phyloP scores from a whole-genome alignment of 202 grass and related monocot species.

The Schoenoplectus triqueter region DNA sequence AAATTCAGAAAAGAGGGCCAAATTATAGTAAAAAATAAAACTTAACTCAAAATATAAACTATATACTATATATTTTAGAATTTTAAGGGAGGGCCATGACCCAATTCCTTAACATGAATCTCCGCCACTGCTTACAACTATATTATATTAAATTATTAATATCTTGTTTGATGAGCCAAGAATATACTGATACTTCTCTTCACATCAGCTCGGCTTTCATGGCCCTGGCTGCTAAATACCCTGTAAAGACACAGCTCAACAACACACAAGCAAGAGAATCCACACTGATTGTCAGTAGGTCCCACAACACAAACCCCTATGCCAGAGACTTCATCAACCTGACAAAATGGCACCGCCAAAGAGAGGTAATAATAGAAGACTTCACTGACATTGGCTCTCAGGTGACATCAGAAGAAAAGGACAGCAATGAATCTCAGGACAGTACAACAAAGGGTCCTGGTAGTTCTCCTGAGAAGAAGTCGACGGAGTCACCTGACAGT shows the following conservation, averaged over 20 bases:
- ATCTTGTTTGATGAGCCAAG: neutral
- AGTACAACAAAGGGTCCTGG: conserved; percentile 36
- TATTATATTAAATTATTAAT: neutral
- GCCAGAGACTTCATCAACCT: conserved; percentile 27
- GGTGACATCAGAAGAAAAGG: conserved; percentile 55
- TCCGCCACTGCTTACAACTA: neutral
- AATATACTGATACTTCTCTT: conserved; percentile 26
- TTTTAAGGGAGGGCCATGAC: no score
- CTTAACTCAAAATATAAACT: no score
- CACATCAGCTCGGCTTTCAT: conserved; percentile 84
- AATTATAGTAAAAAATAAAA: no score
- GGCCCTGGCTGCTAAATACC: conserved; percentile 71
- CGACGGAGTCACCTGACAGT: conserved; percentile 52
- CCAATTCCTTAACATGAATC: no score
- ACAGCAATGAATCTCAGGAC: conserved; percentile 46
- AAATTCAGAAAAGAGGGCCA: no score
- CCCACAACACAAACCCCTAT: conserved; percentile 10
- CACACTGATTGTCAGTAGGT: conserved; percentile 13
- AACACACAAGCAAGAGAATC: conserved; percentile 24
- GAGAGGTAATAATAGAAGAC: conserved; percentile 56
- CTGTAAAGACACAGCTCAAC: conserved; percentile 45
- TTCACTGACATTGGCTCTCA: conserved; percentile 50
- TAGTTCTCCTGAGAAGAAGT: conserved; percentile 50
- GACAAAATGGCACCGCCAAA: conserved; percentile 41
- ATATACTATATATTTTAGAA: no score